These are phyloP conservation scores for Actinidia chinensis DNA, from an alignment of 179 eudicot species.

Conservation along the genomic window DNA sequence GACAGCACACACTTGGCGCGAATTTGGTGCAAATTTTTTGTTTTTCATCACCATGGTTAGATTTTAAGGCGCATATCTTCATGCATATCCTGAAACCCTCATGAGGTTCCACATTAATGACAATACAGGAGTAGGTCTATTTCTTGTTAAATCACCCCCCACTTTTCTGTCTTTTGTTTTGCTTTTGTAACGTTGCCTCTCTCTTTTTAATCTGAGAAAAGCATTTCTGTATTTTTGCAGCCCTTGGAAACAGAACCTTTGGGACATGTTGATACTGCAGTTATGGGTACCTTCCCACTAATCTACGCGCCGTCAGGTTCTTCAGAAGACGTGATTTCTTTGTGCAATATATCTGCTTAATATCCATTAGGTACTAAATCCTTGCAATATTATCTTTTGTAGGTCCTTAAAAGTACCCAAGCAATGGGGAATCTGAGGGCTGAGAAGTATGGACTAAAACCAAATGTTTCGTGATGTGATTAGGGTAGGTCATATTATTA, in stretches of 20 bases:
- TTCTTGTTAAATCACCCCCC: too few relatives aligned
- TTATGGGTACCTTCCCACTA: slow-evolving; percentile 74
- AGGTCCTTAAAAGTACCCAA: slow-evolving; percentile 83
- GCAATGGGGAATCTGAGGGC: slow-evolving; percentile 72
- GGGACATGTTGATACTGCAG: slow-evolving; percentile 65
- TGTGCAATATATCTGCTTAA: background rate
- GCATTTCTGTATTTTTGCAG: slow-evolving; percentile 45
- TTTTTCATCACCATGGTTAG: too few relatives aligned
- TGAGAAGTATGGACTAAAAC: slow-evolving; percentile 63
- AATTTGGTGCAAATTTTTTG: too few relatives aligned
- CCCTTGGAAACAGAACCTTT: slow-evolving; percentile 74
- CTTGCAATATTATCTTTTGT: background rate
- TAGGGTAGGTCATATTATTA: slow-evolving; percentile 60
- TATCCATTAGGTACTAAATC: background rate
- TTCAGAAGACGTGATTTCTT: slow-evolving; percentile 15
- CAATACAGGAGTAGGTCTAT: too few relatives aligned
- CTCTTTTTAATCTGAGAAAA: too few relatives aligned
- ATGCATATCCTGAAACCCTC: too few relatives aligned
- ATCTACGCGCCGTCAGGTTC: slow-evolving; percentile 78
- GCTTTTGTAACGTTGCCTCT: too few relatives aligned
- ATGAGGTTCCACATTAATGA: too few relatives aligned
- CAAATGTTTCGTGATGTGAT: slow-evolving; percentile 69
- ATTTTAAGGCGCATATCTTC: too few relatives aligned
- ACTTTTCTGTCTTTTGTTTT: too few relatives aligned
- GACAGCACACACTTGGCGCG: too few relatives aligned